Base-by-base conservation (phyloP, 192 early-diverging fungal species). In the Umbelopsis sp. region DNA sequence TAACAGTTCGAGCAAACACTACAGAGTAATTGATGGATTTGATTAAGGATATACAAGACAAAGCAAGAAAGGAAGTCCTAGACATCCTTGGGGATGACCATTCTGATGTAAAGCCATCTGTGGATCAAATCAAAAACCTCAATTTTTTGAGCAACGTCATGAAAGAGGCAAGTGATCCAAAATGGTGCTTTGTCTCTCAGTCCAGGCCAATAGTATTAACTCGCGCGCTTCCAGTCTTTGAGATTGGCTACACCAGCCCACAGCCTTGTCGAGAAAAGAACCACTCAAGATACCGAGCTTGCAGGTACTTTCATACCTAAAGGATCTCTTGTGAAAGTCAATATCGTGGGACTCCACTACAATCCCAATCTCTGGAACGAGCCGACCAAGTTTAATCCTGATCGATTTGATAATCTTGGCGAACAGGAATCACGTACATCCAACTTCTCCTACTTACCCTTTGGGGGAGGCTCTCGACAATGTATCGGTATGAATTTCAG, bases 31-130 rank as follows among this genome's bases (percentile, higher is more conserved):
- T 66, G 20, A 44, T 6, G 22, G 37, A 13, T 16, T 46, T 15
- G 9, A 16, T 44, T 47, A 41, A 73, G 64, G 79, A 86, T 4
- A 78, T 88, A 41, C 87, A 90, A 75, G 50, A 77, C 21, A 87
- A 81, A 61, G 87, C 84, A 9, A 81, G 88, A 51, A 71, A 71
- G 25, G 85, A 88, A 69, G 84, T 84, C 22, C 45, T 84, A 6
- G 50, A 66, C 9, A 76, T 90, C 4, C 71, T 90, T 9, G 88
- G 88, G 20, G 83, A 90, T 68, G 65, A 61, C 49, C 80, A 79
- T 35, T 70, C 74, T 46, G 86, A 88, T 64, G 71, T 80, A 7
- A 74, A 79, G 18, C 85, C 87, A 1, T 80, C 77, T 18, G 64
- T 78, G 67, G 79, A 84, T 16, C 80, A 89, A 66, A 48, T 84